Evolutionary conservation across 768 basidiomycete genomes (phyloP), one percentile per base, ranked within the genome.

Genomic region (Hygrocybe punicea): DNA sequence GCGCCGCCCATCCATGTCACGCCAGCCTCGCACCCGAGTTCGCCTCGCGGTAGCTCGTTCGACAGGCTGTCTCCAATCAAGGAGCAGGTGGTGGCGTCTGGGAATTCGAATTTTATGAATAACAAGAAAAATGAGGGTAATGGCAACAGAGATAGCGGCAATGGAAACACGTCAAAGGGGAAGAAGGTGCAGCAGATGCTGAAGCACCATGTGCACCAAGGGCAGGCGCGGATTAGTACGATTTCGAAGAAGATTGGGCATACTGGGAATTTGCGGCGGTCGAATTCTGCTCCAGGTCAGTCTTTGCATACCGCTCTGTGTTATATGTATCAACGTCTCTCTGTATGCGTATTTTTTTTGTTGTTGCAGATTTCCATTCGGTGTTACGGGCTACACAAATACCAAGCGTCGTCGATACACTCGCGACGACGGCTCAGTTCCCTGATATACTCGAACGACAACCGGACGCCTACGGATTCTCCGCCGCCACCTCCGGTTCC

Each of bases 321-420:
- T 51, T 39, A 8, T 11, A 17, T 23, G 55, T 4, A 23, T 48
- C 39, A 13, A 5, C 5, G 24, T 17, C 29, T 44, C n/a, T 16
- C n/a, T n/a, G n/a, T n/a, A n/a, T 9, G 35, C 23, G n/a, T 36
- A 55, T n/a, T 40, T 40, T 60, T 45, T 57, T 55, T 4, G 17
- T 33, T 4, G 14, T 33, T 17, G 34, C 57, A 89, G 90, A 91
- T 63, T 87, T 92, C 60, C 83, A 88, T 60, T 80, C 81, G 2
- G 79, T 83, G 11, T 74, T 90, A 9, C 79, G 77, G 16, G 84
- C 82, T 55, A 76, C 81, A 55, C 67, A n/a, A 82, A 56, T 75
- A 91, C 75, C 77, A 91, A 81, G 78, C 92, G 66, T 65, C 92
- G 1, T 93, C 91, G 1, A 93, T 94, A 51, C 92, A 93, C 67